Base-by-base conservation (phyloP, 768 basidiomycete genomes). In the Podaxis pistillaris region DNA sequence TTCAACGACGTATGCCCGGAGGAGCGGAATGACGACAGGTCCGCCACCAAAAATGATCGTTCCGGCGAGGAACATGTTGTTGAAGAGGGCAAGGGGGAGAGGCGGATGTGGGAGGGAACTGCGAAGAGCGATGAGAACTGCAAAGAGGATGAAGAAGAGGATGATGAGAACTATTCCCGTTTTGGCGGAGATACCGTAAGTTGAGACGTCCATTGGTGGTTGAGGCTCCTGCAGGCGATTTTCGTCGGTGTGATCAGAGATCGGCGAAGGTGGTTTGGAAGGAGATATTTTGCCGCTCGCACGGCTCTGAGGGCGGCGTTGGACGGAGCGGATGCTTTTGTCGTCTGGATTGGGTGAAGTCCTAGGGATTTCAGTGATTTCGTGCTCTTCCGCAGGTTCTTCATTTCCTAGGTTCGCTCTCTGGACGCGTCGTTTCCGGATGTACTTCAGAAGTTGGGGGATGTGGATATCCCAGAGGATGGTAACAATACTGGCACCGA, bases 1-100 rank as follows among this genome's bases (percentile, higher is more conserved):
- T 22, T 78, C 75, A 26, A 86, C 84, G 1, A 79, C 78, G 66
- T 86, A 86, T 57, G 76, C 77, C 30, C 81, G 73, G 15, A 85
- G 71, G 5, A 85, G 74, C 11, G 84, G 84, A 64, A 84, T 81
- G 37, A 85, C 83, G 9, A 85, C 85, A 1, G 84, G 84, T 40
- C 84, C 84, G 13, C 84, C 84, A 30, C 79, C 82, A 60, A 82
- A 81, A 41, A 83, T 81, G 62, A 81, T 78, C 9, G 77, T 77
- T 8, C 82, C 82, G 1, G 79, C 81, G 13, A 82, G 69, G 66
- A 79, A 74, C 76, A 82, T 77, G 67, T 79, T 81, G 56, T 73
- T 77, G 70, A 81, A 82, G 19, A 82, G 66, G 9, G 71, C 65
- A 28, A 79, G 67, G 36, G 74, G 63, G 38, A 74, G 67, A 4